A percentile compares a stretch with the other conserved stretches of the same genome.
These are phyloP conservation scores for Xylariaceae sp. DNA, from an alignment of 2,329 filamentous ascomycete species.

Conservation along the genomic window DNA sequence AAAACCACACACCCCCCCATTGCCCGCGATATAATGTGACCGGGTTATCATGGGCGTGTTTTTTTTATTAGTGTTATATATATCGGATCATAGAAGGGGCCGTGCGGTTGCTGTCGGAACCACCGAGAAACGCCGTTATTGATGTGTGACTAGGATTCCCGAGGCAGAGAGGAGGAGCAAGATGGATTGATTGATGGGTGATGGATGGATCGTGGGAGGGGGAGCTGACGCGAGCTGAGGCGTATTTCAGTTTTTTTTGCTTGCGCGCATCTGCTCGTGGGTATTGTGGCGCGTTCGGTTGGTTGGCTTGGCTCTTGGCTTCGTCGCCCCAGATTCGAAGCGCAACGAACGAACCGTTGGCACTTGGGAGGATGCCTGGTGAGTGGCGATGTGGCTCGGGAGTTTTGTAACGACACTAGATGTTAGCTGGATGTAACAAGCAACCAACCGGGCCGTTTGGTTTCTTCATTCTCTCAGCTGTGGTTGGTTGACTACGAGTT, in stretches of 20 bases:
- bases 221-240: conserved; percentile 9
- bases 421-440: background rate
- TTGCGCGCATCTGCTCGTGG: background rate
- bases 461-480: background rate
- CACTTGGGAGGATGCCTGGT: background rate
- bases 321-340: no score
- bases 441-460: background rate
- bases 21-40: no score
- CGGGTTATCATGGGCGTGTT: no score
- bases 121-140: no score
- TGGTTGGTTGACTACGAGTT: background rate
- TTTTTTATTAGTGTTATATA: no score
- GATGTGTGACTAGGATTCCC: no score
- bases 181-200: background rate
- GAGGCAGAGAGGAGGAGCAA: no score
- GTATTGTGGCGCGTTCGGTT: conserved; percentile 13
- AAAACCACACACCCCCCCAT: no score
- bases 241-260: background rate
- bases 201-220: background rate
- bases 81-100: no score
- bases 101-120: no score
- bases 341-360: no score
- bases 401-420: background rate
- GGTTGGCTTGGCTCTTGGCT: background rate
- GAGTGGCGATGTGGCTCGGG: background rate